Base-by-base conservation (phyloP, 169 alveolate species). In the Cryptosporidium canis region DNA sequence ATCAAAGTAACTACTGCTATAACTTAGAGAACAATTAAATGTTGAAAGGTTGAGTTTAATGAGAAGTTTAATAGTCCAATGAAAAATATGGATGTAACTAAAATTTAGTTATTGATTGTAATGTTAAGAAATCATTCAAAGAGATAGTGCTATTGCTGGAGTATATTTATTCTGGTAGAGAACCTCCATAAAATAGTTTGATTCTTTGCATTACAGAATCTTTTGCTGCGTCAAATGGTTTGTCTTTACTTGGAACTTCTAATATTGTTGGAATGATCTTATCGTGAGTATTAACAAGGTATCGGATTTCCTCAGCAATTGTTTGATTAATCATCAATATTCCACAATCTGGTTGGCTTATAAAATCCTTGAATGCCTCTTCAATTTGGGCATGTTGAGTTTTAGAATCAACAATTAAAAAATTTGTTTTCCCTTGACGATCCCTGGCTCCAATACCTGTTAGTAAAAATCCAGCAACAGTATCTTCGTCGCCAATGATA, bases 401-500 rank as follows among this genome's bases (percentile, higher is more conserved):
- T 39, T 92, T 90, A n/a, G 90, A 65, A 48, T 92, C 93, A 18
- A 94, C 96, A 61, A 92, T 90, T 66, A 94, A 90, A 84, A 93
- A 94, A 66, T 94, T 94, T 24, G 95, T 92, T 51, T 92, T 94
- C 2, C 94, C 95, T 71, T 92, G 95, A 39, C 90, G 87, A 90
- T 93, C 93, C 68, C 96, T 93, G 83, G 95, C 97, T 67, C 98
- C 98, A 35, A 95, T 93, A 31, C 98, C 98, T 37, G 98, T 94
- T 68, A 95, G 71, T 29, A 95, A 77, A 70, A 95, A 94, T 44
- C 98, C 98, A 18, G 98, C 94, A 5, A 94, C 96, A 6, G 97
- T 94, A 47, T 94, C 95, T 90, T 94, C 92, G 55, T 93, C 92
- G 3, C 92, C 92, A 45, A 85, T 85, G 4, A 67, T 58, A 21